Conservation (phyloP, 192 early-diverging fungal genomes). For the Coemansia sp. region DNA sequence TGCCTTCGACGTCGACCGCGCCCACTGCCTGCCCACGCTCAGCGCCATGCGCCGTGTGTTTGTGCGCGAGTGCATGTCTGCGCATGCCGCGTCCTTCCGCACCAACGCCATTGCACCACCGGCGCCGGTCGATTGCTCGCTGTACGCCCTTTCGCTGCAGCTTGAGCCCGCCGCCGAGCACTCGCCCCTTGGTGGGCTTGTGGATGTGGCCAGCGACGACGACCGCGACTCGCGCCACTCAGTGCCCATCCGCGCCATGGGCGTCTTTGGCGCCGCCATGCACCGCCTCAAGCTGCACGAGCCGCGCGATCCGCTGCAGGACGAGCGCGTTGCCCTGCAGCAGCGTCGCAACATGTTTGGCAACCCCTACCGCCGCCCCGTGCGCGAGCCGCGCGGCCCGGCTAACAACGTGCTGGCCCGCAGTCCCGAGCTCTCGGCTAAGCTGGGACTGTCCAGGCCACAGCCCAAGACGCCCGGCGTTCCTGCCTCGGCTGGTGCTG, state of each 20-base stretch:
- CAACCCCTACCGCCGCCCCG: conserved; percentile 66
- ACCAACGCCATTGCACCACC: conserved; percentile 48
- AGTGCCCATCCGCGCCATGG: conserved; percentile 71
- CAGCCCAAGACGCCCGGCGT: not conserved
- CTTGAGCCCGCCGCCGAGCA: conserved; percentile 31
- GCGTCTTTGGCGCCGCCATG: conserved; percentile 64
- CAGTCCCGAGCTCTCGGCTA: conserved; percentile 45
- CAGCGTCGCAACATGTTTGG: conserved; percentile 71
- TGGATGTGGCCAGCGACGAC: conserved; percentile 51
- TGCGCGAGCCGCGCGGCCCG: conserved; percentile 50
- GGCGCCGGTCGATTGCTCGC: conserved; percentile 39
- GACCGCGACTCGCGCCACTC: conserved; percentile 64
- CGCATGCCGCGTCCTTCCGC: conserved; percentile 30
- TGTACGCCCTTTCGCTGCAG: conserved; percentile 22
- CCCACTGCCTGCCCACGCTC: conserved; percentile 56
- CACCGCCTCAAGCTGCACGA: conserved; percentile 54
- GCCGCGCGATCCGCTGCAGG: conserved; percentile 65
- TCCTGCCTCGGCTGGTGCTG: not conserved
- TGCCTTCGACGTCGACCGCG: conserved; percentile 67
- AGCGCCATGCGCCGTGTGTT: conserved; percentile 58
- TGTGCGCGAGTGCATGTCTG: conserved; percentile 55
- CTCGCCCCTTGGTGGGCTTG: conserved; percentile 38
- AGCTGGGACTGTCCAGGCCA: conserved; percentile 26
- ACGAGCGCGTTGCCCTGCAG: conserved; percentile 61
- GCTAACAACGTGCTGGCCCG: conserved; percentile 53